phyloP scores from a whole-genome alignment of 306 rosid species.

The Echinosophora koreensis region DNA sequence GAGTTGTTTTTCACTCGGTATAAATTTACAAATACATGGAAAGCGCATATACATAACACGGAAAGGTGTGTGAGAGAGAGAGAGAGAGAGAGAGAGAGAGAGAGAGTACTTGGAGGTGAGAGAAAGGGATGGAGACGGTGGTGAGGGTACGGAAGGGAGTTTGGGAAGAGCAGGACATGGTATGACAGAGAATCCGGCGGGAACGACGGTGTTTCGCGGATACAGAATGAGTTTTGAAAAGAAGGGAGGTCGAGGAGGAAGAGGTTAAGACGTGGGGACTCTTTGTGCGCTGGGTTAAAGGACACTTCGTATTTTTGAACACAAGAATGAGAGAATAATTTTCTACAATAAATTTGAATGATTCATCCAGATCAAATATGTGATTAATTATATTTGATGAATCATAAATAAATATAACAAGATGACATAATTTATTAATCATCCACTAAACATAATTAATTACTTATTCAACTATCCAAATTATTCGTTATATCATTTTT shows the following conservation, averaged over 20 bases:
- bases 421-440: too few species aligned
- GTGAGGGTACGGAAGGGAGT: slow-evolving; percentile 59
- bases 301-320: too few species aligned
- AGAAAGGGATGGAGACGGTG: slow-evolving; percentile 72
- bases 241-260: background rate
- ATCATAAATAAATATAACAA: too few species aligned
- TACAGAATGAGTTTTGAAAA: background rate
- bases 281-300: background rate
- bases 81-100: slow-evolving; percentile 27
- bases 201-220: slow-evolving; percentile 53
- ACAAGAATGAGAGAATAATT: too few species aligned
- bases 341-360: too few species aligned
- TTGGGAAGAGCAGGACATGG: slow-evolving; percentile 56
- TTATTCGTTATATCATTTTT: too few species aligned
- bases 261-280: background rate
- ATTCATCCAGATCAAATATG: too few species aligned
- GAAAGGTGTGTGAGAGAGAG: background rate
- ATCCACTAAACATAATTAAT: too few species aligned
- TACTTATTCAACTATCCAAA: too few species aligned
- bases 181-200: slow-evolving; percentile 44
- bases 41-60: too few species aligned
- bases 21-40: too few species aligned
- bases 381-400: too few species aligned
- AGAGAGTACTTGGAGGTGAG: slow-evolving; percentile 65
- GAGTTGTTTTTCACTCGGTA: background rate